Evolutionary conservation across 345 rosid genomes (phyloP), one percentile per base, ranked within the genome.

Genomic region (Aegle marmelos): DNA sequence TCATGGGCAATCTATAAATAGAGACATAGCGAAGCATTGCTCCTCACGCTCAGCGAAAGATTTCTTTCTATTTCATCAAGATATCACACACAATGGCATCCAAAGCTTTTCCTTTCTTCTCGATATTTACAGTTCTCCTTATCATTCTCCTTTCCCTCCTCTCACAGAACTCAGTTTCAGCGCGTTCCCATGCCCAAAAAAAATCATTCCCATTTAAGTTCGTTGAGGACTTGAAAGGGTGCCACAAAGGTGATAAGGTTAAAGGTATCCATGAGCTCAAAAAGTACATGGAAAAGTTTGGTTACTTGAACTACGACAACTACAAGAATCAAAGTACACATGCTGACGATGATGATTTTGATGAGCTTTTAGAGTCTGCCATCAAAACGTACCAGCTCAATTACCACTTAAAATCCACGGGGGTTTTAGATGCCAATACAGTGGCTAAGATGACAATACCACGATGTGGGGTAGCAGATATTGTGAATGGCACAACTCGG

Each of bases 391-490:
- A 79, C 79, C 89, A 88, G 36, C 59, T 53, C 7, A 80, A 82
- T 59, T 82, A 61, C 82, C 66, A 80, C 37, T 33, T 85, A 1
- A 78, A 76, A 0, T 7, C 72, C 31, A 78, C 87, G 0, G 88
- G 87, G 1, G 33, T n/a, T 3, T 59, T 83, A 3, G 91, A 86
- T 9, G 22, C 65, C 6, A 14, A 33, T 16, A 88, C 86, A 0
- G 76, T 84, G 4, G 61, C 77, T 0, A 10, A 22, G 10, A 84
- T 86, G 88, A 28, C 19, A 27, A 53, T 5, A 75, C 83, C 89
- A 17, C 77, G 90, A 5, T 88, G 90, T n/a, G 88, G 83, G 0
- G 74, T 84, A 7, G 41, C 83, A 1, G 89, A 86, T 39, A 72
- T 86, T 58, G 30, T 83, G 74, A 78, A 84, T 8, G 83, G 86